These are phyloP conservation scores for Fusarium verticillioides DNA, from an alignment of 2,329 filamentous ascomycete species.

Conservation along the genomic window DNA sequence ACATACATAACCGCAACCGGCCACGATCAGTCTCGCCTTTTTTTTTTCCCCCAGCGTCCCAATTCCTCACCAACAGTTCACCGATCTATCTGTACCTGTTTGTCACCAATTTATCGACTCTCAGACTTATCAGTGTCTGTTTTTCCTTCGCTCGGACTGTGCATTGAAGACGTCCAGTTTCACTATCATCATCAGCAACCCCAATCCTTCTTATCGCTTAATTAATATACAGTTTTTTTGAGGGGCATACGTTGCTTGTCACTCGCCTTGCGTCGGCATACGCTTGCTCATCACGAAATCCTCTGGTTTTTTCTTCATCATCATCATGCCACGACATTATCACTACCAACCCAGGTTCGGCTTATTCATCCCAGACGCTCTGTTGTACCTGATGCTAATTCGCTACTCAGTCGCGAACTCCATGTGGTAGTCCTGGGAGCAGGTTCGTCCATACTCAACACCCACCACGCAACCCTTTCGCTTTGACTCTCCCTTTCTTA, in stretches of 20 bases:
- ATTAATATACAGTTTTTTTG: conserved; percentile 9
- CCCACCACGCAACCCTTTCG: not conserved
- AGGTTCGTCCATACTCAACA: conserved; percentile 62
- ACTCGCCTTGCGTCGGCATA: conserved; percentile 11
- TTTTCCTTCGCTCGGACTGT: conserved; percentile 8
- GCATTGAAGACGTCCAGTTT: conserved; percentile 6
- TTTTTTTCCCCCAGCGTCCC: not conserved
- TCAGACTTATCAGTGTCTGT: conserved; percentile 16
- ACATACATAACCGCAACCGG: conserved; percentile 23
- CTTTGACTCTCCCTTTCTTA: conserved; percentile 16
- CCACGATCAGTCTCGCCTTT: conserved; percentile 17
- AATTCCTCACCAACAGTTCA: conserved; percentile 16
- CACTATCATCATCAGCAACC: conserved; percentile 3
- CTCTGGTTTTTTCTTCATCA: conserved; percentile 1
- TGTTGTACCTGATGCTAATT: conserved; percentile 28
- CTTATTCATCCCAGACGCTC: not conserved
- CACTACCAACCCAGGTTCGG: conserved; percentile 45
- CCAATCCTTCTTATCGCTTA: conserved; percentile 23
- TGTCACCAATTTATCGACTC: conserved; percentile 15
- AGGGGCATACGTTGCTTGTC: not conserved
- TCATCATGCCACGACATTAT: conserved; percentile 46
- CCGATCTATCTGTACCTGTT: conserved; percentile 12
- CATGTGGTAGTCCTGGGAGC: conserved; percentile 85
- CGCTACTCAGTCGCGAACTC: conserved; percentile 72
- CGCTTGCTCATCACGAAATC: conserved; percentile 14